Base-by-base conservation (phyloP, 164 flowering plant genomes). In the Vitis rotundifolia region DNA sequence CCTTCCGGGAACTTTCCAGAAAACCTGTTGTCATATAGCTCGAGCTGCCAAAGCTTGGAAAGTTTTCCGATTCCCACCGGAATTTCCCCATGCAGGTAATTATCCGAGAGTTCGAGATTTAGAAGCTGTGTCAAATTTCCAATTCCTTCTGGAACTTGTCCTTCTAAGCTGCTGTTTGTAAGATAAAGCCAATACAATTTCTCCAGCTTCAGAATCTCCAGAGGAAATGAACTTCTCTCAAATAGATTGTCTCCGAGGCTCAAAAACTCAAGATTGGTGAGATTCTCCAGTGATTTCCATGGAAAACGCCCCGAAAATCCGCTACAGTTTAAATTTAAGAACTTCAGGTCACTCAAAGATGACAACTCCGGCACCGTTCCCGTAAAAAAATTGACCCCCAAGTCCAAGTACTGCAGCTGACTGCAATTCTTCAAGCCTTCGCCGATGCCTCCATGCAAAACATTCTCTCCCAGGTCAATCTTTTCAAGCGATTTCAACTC, bases 251-350 rank as follows among this genome's bases (percentile, higher is more conserved):
- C 97, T 0, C 97, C 97, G 1, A 90, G 73, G 64, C 86, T 81
- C 44, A 92, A 69, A 10, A 74, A 75, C 0, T 5, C 31, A 1
- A 92, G 77, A 26, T 67, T 59, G 11, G 82, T 71, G 9, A 88
- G 69, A 64, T 79, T 85, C 28, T 71, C 71, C 26, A 92, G 70
- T 0, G 93, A 84, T 29, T 54, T 76, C 86, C 87, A 84, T 8
- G 95, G 97, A 72, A 90, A 90, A 1, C 49, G 1, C 57, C 94
- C 92, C 2, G 94, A 83, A 69, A 91, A 76, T n/a, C 86, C 83
- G 64, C 82, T 84, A 0, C 5, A 2, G 16, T 89, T 86, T 59
- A 91, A 63, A 61, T 69, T 77, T 82, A 91, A 59, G 58, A 72
- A 52, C 66, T 51, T 48, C 61, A 91, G 55, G 16, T 59, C 50